Percentiles rank a stretch among this genome's conserved stretches.
These are phyloP conservation scores for Magnusiomyces magnusii DNA, from an alignment of 1,139 yeast genomes.

Conservation along the genomic window DNA sequence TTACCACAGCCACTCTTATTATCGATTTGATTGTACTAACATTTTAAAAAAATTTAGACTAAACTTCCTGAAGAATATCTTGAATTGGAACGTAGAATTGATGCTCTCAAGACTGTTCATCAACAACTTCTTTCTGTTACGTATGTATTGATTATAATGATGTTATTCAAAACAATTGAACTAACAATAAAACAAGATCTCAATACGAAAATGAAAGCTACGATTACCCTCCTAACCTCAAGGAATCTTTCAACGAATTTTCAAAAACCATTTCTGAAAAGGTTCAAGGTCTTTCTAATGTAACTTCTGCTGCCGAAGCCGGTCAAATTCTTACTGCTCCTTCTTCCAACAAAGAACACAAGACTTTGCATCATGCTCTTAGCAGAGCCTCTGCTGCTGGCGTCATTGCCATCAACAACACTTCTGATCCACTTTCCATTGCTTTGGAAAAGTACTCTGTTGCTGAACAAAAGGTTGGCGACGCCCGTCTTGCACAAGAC, in stretches of 20 bases:
- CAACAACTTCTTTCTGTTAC: constrained; percentile 67
- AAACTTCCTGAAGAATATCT: constrained; percentile 78
- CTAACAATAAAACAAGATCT: constrained; percentile 20
- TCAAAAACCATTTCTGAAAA: constrained; percentile 61
- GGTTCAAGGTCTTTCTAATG: constrained; percentile 63
- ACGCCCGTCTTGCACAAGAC: constrained; percentile 79
- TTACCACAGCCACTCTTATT: neutral
- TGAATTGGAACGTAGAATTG: constrained; percentile 68
- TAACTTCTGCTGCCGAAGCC: constrained; percentile 75
- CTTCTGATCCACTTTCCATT: constrained; percentile 40
- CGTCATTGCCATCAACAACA: constrained; percentile 38
- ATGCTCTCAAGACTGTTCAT: constrained; percentile 65
- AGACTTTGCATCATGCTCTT: constrained; percentile 78
- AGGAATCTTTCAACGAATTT: constrained; percentile 67
- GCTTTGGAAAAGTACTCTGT: constrained; percentile 46
- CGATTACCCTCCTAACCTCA: constrained; percentile 73
- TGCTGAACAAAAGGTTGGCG: constrained; percentile 64
- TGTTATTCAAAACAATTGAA: neutral
- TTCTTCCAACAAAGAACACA: constrained; percentile 58
- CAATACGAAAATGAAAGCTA: constrained; percentile 74
- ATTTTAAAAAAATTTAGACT: too few relatives aligned
- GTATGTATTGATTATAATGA: constrained; percentile 26
- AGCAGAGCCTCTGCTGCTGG: constrained; percentile 63
- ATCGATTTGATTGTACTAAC: neutral
- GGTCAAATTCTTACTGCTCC: constrained; percentile 61